phyloP scores from a whole-genome alignment of 805 yeast species.

The Huiozyma naganishii region DNA sequence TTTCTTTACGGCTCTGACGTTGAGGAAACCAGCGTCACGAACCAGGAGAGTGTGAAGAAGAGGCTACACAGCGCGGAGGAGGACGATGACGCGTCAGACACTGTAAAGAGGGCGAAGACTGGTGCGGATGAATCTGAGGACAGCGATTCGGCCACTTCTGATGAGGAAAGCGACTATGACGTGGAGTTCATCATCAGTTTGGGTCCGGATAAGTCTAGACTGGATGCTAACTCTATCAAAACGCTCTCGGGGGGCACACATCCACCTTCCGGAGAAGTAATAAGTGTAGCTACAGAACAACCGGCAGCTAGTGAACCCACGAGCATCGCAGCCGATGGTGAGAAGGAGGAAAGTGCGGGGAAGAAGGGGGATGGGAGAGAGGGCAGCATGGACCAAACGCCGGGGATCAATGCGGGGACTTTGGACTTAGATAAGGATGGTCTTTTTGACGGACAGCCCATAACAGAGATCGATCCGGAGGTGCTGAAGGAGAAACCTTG shows the following conservation, averaged over 20 bases:
- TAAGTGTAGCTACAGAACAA: slow-evolving; percentile 11
- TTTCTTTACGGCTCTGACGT: slow-evolving; percentile 28
- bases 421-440: slow-evolving; percentile 28
- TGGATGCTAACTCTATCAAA: slow-evolving; percentile 14
- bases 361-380: background rate
- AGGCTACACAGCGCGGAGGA: slow-evolving; percentile 8
- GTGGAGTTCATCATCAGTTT: slow-evolving; percentile 73
- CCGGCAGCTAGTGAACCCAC: slow-evolving; percentile 1
- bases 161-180: slow-evolving; percentile 41
- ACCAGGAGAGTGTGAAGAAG: slow-evolving; percentile 1
- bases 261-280: background rate
- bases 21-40: slow-evolving; percentile 10
- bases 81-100: slow-evolving; percentile 3
- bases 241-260: slow-evolving; percentile 5
- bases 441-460: slow-evolving; percentile 62
- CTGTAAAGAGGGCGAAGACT: background rate
- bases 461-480: slow-evolving; percentile 71
- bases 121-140: slow-evolving; percentile 2
- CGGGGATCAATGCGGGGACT: slow-evolving; percentile 8
- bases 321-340: slow-evolving; percentile 2
- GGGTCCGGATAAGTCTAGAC: slow-evolving; percentile 21
- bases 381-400: slow-evolving; percentile 1
- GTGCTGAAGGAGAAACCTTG: slow-evolving; percentile 91
- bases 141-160: slow-evolving; percentile 11
- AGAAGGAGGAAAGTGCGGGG: slow-evolving; percentile 6